Evolutionary conservation across 148 eudicot genomes (phyloP).

Genomic region (Amaranthus cruentus): DNA sequence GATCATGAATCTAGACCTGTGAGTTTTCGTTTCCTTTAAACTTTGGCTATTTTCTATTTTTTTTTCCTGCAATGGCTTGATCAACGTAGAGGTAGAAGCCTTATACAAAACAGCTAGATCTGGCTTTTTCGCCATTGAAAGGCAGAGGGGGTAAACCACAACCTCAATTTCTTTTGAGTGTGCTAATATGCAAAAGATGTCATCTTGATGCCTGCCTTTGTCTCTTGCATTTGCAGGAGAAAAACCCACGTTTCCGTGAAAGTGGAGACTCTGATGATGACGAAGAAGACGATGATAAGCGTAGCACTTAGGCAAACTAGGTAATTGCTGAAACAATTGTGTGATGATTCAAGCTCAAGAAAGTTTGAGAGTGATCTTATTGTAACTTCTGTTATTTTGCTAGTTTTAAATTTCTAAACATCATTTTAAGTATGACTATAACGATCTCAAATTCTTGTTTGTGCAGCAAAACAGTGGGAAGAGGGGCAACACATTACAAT

Average conservation of each 20-base stretch:
- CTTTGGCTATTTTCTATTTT: neutral
- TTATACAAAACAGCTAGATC: too few species aligned
- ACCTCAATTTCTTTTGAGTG: neutral
- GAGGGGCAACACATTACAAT: neutral
- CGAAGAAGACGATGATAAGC: conserved; percentile 69
- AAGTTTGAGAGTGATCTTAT: neutral
- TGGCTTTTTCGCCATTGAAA: too few species aligned
- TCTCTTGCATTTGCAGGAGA: conserved; percentile 53
- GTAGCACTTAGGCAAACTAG: conserved; percentile 31
- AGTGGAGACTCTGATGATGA: conserved; percentile 93
- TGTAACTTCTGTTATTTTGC: too few species aligned
- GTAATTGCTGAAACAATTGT: neutral
- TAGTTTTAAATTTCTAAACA: conserved; percentile 3
- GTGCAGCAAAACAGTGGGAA: neutral
- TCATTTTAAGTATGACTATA: conserved; percentile 2
- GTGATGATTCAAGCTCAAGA: neutral
- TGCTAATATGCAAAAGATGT: too few species aligned
- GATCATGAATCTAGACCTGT: conserved; percentile 91
- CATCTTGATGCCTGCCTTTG: neutral
- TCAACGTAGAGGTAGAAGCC: too few species aligned
- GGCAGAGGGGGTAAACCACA: neutral
- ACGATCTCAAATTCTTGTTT: neutral
- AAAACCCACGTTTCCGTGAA: conserved; percentile 91
- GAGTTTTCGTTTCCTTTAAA: conserved; percentile 15
- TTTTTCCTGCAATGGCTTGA: neutral